Evolutionary conservation across 2,329 filamentous ascomycete genomes (phyloP).

Genomic region (Didymella keratinophila): DNA sequence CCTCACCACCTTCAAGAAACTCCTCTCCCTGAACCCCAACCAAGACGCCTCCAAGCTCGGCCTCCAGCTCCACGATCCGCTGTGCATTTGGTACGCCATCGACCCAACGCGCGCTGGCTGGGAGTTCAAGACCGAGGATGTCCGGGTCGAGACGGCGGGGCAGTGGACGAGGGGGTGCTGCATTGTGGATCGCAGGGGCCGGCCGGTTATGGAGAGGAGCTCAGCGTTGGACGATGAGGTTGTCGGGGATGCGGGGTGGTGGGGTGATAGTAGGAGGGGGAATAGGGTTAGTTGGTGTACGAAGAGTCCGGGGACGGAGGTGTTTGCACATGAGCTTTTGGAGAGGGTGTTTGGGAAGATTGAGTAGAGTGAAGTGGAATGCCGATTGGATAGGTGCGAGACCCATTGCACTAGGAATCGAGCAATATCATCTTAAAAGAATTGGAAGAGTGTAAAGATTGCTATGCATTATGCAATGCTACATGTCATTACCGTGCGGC

Average conservation of each 20-base stretch:
- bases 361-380: neutral
- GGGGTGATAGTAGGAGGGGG: slow-evolving; percentile 76
- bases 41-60: slow-evolving; percentile 48
- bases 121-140: slow-evolving; percentile 68
- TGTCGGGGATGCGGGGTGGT: slow-evolving; percentile 75
- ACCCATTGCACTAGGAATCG: no score
- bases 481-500: neutral
- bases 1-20: slow-evolving; percentile 55
- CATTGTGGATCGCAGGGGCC: slow-evolving; percentile 75
- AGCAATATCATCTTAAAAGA: no score
- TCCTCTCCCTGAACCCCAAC: slow-evolving; percentile 51
- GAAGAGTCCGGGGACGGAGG: slow-evolving; percentile 69
- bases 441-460: no score
- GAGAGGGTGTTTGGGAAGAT: slow-evolving; percentile 66
- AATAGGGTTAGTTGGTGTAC: slow-evolving; percentile 83
- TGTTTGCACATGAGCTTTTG: slow-evolving; percentile 72
- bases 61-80: slow-evolving; percentile 58
- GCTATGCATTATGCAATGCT: neutral
- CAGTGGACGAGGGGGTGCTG: slow-evolving; percentile 97
- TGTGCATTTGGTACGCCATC: slow-evolving; percentile 51
- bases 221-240: slow-evolving; percentile 53
- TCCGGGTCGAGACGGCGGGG: slow-evolving; percentile 85
- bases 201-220: slow-evolving; percentile 58
- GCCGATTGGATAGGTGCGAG: neutral
- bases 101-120: slow-evolving; percentile 34